Percentiles rank a stretch among this genome's conserved stretches.
These are phyloP conservation scores for Phytophthora sp. DNA, from an alignment of 352 stramenopile genomes.

Conservation along the genomic window DNA sequence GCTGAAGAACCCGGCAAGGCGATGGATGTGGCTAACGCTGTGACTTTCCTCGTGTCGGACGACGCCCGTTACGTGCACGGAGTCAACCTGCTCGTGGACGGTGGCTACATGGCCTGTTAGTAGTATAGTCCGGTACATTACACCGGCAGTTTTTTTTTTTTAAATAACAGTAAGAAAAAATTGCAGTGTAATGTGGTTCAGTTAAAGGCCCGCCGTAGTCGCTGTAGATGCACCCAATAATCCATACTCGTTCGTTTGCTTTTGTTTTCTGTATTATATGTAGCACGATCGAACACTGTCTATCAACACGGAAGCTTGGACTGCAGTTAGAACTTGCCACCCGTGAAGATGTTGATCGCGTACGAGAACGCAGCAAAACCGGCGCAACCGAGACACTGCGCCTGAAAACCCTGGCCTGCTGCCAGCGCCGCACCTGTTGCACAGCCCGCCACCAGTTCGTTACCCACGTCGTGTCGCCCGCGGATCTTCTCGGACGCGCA, in stretches of 20 bases:
- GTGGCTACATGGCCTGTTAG: slow-evolving; percentile 62
- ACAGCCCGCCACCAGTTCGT: slow-evolving; percentile 93
- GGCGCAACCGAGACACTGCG: slow-evolving; percentile 93
- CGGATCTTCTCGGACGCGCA: slow-evolving; percentile 94
- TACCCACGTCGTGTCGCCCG: slow-evolving; percentile 95
- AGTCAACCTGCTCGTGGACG: slow-evolving; percentile 67
- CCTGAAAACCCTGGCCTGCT: slow-evolving; percentile 92
- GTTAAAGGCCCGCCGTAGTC: no score
- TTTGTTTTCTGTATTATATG: slow-evolving; percentile 28
- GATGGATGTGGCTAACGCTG: slow-evolving; percentile 69
- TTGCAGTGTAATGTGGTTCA: no score
- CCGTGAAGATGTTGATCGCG: slow-evolving; percentile 90
- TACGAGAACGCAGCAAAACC: slow-evolving; percentile 93
- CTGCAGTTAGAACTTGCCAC: slow-evolving; percentile 63
- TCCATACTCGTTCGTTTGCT: background rate
- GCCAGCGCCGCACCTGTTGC: slow-evolving; percentile 95
- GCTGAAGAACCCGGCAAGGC: slow-evolving; percentile 62
- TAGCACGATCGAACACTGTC: slow-evolving; percentile 14
- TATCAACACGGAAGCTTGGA: slow-evolving; percentile 17
- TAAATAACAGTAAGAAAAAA: no score
- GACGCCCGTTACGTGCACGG: slow-evolving; percentile 71
- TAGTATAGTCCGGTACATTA: no score
- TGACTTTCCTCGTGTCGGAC: slow-evolving; percentile 72
- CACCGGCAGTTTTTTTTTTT: no score
- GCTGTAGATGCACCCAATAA: background rate